Evolutionary conservation across 768 basidiomycete species (phyloP).

Genomic region (Rhizopogon vesiculosus): DNA sequence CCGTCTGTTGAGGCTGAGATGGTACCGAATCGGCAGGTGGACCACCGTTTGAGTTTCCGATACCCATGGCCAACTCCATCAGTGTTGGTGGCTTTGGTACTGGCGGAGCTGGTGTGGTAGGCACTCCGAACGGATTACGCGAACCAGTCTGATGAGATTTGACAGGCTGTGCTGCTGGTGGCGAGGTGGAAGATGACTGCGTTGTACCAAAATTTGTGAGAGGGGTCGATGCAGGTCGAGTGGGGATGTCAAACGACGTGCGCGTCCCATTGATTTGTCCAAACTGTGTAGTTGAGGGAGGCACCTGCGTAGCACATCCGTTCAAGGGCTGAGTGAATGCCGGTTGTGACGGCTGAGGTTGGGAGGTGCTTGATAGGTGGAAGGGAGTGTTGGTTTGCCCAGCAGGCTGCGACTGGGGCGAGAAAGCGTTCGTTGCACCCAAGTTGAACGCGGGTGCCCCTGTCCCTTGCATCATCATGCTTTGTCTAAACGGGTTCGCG

Average conservation of each 20-base stretch:
- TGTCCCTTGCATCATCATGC: conserved; percentile 63
- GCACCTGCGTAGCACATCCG: conserved; percentile 6
- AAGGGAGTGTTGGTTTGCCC: conserved; percentile 12
- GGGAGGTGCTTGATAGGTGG: conserved; percentile 7
- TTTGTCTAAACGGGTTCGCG: conserved; percentile 82
- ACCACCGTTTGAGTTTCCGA: conserved; percentile 18
- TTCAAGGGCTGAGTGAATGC: conserved; percentile 6
- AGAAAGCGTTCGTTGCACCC: conserved; percentile 11
- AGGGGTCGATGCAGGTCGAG: conserved; percentile 73
- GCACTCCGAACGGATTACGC: conserved; percentile 89
- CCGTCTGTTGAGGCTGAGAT: conserved; percentile 19
- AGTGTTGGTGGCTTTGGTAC: conserved; percentile 77
- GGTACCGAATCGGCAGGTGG: conserved; percentile 20
- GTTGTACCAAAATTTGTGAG: conserved; percentile 36
- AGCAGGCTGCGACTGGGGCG: conserved; percentile 7
- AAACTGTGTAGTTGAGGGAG: conserved; percentile 2
- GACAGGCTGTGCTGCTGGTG: conserved; percentile 56
- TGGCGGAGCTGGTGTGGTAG: conserved; percentile 54
- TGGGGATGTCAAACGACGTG: conserved; percentile 29
- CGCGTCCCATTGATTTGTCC: conserved; percentile 1
- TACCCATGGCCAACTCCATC: conserved; percentile 67
- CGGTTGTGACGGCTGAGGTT: conserved; percentile 11
- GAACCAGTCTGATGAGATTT: conserved; percentile 91
- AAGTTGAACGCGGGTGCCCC: conserved; percentile 45
- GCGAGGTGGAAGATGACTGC: conserved; percentile 28